Evolutionary conservation across 768 basidiomycete species (phyloP), one percentile per base, ranked within the genome.

Genomic region (Jaapia argillacea): DNA sequence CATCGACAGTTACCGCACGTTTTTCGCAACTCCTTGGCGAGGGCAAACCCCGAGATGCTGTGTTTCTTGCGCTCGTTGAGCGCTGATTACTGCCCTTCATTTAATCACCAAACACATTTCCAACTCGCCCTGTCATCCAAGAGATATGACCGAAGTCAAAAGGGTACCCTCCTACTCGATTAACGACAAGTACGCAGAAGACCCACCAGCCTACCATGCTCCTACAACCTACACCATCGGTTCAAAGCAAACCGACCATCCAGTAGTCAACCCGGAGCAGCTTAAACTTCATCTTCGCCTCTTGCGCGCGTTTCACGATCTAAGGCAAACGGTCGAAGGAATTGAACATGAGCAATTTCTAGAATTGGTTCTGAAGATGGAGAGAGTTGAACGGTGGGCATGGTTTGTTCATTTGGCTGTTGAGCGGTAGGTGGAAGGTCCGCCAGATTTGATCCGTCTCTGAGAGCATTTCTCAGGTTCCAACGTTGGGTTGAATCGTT

Each of bases 331-430:
- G 10, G 53, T 66, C 12, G 58, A 67, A 24, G 55, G 54, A 6
- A 7, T 38, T 42, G 56, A 18, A 53, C 48, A 21, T 59, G 61
- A 33, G 40, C 39, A 18, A 40, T 54, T 7, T 49, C 65, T 36
- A 64, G n/a, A n/a, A n/a, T n/a, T 10, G 16, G 28, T 33, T 10
- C 10, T 10, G 28, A 33, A 33, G 28, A 10, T 33, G 16, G 16
- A 33, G 10, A 33, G 28, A 33, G 16, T 10, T 16, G 28, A 51
- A 21, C 57, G 66, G 36, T 68, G 66, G 66, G 49, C 51, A 1
- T 68, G 68, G 68, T 68, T 68, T 47, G 52, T 69, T 23, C 48
- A 55, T 21, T 48, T 68, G 10, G 66, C 68, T 2, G 58, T 65
- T 4, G 65, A 68, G 37, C 54, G 66, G 66, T 61, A 10, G 10